Evolutionary conservation across 202 grass and related monocot genomes (phyloP).

Genomic region (Musa balbisiana): DNA sequence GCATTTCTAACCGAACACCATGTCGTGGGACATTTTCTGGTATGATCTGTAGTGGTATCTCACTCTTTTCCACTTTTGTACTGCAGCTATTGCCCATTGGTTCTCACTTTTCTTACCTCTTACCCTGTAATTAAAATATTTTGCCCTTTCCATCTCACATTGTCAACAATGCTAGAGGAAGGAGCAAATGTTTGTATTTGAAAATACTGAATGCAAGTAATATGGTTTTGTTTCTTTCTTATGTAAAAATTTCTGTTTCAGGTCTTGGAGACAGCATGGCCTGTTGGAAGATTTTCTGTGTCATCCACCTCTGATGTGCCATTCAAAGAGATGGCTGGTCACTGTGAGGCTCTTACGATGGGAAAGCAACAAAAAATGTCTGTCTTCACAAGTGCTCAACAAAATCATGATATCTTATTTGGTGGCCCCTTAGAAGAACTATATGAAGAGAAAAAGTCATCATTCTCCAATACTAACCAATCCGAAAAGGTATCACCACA

Average conservation of each 20-base stretch:
- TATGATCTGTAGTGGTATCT: neutral
- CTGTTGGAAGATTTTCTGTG: constrained; percentile 58
- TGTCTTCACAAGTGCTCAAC: constrained; percentile 37
- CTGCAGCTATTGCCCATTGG: neutral
- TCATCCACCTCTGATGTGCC: constrained; percentile 61
- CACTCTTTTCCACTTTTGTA: too few relatives aligned
- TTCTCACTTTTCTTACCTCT: neutral
- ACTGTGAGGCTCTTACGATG: constrained; percentile 60
- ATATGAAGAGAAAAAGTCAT: constrained; percentile 14
- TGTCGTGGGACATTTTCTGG: neutral
- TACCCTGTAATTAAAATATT: neutral
- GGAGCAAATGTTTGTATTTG: neutral
- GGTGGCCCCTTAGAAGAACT: constrained; percentile 1
- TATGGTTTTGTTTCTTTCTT: neutral
- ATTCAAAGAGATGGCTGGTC: constrained; percentile 61
- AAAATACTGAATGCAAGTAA: neutral
- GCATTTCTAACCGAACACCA: too few relatives aligned
- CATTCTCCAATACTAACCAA: constrained; percentile 14
- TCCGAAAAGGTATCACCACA: constrained; percentile 4
- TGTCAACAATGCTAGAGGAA: neutral
- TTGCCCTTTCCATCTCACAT: neutral
- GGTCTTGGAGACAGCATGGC: constrained; percentile 48
- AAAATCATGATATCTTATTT: constrained; percentile 35
- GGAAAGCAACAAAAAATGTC: constrained; percentile 72
- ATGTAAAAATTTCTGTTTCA: constrained; percentile 13